Evolutionary conservation across 2,329 filamentous ascomycete species (phyloP).

Genomic region (Ophiosphaerella herpotricha): DNA sequence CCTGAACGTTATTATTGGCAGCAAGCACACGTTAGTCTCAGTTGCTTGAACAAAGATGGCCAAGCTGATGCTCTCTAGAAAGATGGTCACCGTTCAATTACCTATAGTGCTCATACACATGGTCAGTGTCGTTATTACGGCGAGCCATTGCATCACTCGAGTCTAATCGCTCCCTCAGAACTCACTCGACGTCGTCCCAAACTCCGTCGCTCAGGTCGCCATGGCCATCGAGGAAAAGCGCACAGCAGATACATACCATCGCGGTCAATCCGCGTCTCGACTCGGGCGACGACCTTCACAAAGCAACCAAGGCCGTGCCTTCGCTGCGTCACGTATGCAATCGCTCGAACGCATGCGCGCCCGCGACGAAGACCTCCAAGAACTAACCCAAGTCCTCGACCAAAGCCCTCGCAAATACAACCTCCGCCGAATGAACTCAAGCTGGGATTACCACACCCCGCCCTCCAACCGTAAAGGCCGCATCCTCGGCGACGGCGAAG

Average conservation of each 20-base stretch:
- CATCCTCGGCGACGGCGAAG: slow-evolving; percentile 35
- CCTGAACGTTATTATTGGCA: slow-evolving; percentile 55
- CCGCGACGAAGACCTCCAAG: slow-evolving; percentile 48
- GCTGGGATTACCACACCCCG: slow-evolving; percentile 41
- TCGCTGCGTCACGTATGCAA: slow-evolving; percentile 57
- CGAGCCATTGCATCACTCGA: neutral
- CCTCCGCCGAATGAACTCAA: slow-evolving; percentile 28
- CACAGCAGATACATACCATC: slow-evolving; percentile 25
- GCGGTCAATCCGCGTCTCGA: slow-evolving; percentile 29
- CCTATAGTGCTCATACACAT: slow-evolving; percentile 62
- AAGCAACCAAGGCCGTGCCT: slow-evolving; percentile 56
- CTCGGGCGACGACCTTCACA: slow-evolving; percentile 44
- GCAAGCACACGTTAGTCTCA: slow-evolving; percentile 48
- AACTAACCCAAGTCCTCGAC: slow-evolving; percentile 49
- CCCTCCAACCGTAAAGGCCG: slow-evolving; percentile 42
- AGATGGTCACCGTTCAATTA: slow-evolving; percentile 58
- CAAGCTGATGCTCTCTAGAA: slow-evolving; percentile 41
- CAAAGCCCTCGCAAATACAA: slow-evolving; percentile 51
- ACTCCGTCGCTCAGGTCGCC: slow-evolving; percentile 60
- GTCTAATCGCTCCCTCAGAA: slow-evolving; percentile 41
- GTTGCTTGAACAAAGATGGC: neutral
- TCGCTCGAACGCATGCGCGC: slow-evolving; percentile 54
- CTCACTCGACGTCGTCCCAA: slow-evolving; percentile 61
- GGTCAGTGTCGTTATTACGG: slow-evolving; percentile 30
- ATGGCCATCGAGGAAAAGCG: slow-evolving; percentile 60